phyloP scores from a whole-genome alignment of 805 yeast genomes.

The Suhomyces sp. region DNA sequence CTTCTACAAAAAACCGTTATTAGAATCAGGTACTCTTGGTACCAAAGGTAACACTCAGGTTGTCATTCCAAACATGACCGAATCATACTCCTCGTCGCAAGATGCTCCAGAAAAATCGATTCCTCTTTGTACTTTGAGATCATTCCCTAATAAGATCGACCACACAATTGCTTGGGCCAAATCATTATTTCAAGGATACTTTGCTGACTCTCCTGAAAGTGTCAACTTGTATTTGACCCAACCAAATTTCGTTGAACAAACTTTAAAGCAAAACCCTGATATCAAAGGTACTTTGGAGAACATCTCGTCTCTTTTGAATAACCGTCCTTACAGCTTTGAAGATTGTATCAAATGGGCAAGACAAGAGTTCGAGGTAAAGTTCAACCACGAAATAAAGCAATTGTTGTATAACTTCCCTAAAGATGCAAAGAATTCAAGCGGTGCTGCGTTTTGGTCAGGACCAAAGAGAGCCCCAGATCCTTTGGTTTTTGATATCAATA shows the following conservation, averaged over 20 bases:
- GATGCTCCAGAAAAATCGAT: slow-evolving; percentile 99
- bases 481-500: slow-evolving; percentile 69
- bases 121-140: slow-evolving; percentile 94
- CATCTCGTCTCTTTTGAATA: slow-evolving; percentile 68
- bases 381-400: slow-evolving; percentile 82
- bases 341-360: slow-evolving; percentile 97
- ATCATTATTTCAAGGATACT: slow-evolving; percentile 87
- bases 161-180: slow-evolving; percentile 99
- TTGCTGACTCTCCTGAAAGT: slow-evolving; percentile 87
- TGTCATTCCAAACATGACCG: slow-evolving; percentile 88
- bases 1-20: slow-evolving; percentile 81
- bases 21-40: slow-evolving; percentile 97
- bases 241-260: slow-evolving; percentile 87
- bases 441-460: slow-evolving; percentile 97
- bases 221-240: slow-evolving; percentile 88
- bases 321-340: slow-evolving; percentile 86
- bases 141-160: slow-evolving; percentile 97
- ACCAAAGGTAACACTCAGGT: slow-evolving; percentile 99
- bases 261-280: slow-evolving; percentile 89
- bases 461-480: slow-evolving; percentile 95
- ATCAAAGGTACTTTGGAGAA: slow-evolving; percentile 82
- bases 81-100: slow-evolving; percentile 91
- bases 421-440: slow-evolving; percentile 86
- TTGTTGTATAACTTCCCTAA: slow-evolving; percentile 90
- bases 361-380: slow-evolving; percentile 80